Evolutionary conservation across 352 stramenopile species (phyloP).

Genomic region (Phytopythium litorale): DNA sequence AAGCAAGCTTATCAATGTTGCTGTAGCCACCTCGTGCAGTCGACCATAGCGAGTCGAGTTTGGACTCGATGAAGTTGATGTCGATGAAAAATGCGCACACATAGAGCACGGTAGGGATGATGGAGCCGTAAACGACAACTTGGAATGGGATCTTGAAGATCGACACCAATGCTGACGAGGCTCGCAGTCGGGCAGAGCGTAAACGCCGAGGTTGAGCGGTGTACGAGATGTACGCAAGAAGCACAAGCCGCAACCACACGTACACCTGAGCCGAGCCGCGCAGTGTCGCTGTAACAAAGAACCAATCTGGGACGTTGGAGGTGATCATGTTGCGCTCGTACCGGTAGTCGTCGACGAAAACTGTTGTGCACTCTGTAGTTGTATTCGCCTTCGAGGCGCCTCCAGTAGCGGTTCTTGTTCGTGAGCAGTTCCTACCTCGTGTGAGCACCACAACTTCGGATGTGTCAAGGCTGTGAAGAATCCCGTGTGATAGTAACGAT

Average conservation of each 20-base stretch:
- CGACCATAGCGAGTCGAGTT: conserved; percentile 33
- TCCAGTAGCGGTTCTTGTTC: neutral
- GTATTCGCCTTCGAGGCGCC: neutral
- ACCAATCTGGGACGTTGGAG: conserved; percentile 35
- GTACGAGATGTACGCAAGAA: conserved; percentile 16
- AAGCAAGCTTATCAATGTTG: conserved; percentile 25
- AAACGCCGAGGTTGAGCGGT: neutral
- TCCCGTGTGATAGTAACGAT: conserved; percentile 9
- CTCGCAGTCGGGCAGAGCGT: neutral
- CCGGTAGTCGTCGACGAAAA: conserved; percentile 49
- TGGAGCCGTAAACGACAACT: conserved; percentile 45
- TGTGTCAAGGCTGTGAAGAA: conserved; percentile 16
- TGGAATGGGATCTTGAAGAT: conserved; percentile 47
- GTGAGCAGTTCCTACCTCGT: conserved; percentile 19
- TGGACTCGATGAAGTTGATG: conserved; percentile 31
- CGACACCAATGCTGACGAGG: neutral
- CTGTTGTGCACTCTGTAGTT: conserved; percentile 15
- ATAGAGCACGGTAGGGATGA: conserved; percentile 36
- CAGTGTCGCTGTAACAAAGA: conserved; percentile 19
- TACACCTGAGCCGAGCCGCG: conserved; percentile 30
- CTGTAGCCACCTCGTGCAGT: conserved; percentile 12
- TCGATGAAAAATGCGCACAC: conserved; percentile 34
- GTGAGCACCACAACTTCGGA: conserved; percentile 30
- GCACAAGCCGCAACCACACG: conserved; percentile 38
- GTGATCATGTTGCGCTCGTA: conserved; percentile 40